Evolutionary conservation across 371 early-diverging fungal genomes (phyloP), one percentile per base, ranked within the genome.

Genomic region (Nosema muscidifuracis): DNA sequence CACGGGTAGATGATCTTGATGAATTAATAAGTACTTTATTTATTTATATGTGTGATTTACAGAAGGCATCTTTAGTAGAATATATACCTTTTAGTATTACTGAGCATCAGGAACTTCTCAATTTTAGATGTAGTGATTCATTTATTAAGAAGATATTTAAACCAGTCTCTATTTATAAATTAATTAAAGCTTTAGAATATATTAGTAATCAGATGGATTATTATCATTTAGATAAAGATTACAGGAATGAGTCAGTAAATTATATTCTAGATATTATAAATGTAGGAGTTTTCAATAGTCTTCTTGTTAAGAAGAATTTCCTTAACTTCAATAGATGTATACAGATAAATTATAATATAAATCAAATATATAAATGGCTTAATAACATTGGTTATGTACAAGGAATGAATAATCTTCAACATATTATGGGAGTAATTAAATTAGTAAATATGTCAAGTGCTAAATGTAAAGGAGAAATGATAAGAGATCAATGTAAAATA

Each of bases 41-140:
- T 55, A 57, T 43, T 1, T 30, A 62, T 61, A 51, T 78, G 18
- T 64, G 70, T 20, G 53, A 66, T 10, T 43, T 60, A 15, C 43
- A 67, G n/a, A 56, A 33, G 40, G 50, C 24, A 1, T 28, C 36
- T 33, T 10, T 78, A 4, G 26, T 28, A 2, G 58, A 53, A 3
- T 34, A 33, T 3, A 42, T 79, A 2, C 80, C 80, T 6, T 13
- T 43, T 30, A 28, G 71, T 36, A 57, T 79, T 20, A 40, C 73
- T 20, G 76, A 79, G n/a, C 64, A 79, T 36, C 76, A 79, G 43
- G 63, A 50, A n/a, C 30, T 79, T 26, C 65, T 67, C n/a, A 74
- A 65, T 63, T 74, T 79, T 44, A 69, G 64, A 33, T 67, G 71
- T 24, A 67, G 43, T 22, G 67, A 70, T 3, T 34, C 43, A 18